Evolutionary conservation across 345 rosid species (phyloP).

Genomic region (Firmiana major): DNA sequence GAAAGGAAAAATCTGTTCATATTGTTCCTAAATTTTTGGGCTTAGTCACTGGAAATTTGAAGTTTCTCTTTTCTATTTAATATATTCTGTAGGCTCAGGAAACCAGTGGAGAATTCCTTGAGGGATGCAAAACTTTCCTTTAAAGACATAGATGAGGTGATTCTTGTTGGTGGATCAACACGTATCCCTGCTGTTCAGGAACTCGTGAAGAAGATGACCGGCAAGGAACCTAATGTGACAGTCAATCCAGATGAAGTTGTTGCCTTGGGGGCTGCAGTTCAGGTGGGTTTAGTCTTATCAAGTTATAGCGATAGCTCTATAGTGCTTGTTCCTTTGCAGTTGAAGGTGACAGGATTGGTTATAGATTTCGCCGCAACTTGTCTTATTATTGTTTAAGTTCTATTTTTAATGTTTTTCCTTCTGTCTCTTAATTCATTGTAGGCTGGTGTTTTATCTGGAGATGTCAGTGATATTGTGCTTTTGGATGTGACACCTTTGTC

Average conservation of each 20-base stretch:
- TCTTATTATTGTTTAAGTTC: background rate
- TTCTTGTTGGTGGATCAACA: conserved; percentile 98
- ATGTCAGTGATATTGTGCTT: conserved; percentile 93
- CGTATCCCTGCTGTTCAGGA: conserved; percentile 97
- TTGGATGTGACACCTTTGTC: conserved; percentile 89
- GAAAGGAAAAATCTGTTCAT: background rate
- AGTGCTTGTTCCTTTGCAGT: background rate
- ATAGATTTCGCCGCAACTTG: background rate
- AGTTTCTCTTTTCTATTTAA: background rate
- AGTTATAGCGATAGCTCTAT: background rate
- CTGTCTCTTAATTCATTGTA: conserved; percentile 11
- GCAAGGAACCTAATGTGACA: conserved; percentile 92
- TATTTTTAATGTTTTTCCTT: background rate
- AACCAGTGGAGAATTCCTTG: conserved; percentile 80
- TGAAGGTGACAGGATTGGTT: background rate
- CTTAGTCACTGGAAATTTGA: background rate
- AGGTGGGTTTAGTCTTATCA: conserved; percentile 39
- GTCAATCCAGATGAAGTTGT: conserved; percentile 99
- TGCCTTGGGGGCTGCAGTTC: conserved; percentile 98
- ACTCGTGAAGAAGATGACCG: conserved; percentile 84
- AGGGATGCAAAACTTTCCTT: conserved; percentile 87
- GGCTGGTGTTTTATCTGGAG: conserved; percentile 98
- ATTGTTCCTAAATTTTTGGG: background rate
- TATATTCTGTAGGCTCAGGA: conserved; percentile 52
- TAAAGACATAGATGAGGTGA: conserved; percentile 88